These are phyloP conservation scores for Trichoderma polysporum DNA, from an alignment of 2,329 filamentous ascomycete genomes.

Conservation along the genomic window DNA sequence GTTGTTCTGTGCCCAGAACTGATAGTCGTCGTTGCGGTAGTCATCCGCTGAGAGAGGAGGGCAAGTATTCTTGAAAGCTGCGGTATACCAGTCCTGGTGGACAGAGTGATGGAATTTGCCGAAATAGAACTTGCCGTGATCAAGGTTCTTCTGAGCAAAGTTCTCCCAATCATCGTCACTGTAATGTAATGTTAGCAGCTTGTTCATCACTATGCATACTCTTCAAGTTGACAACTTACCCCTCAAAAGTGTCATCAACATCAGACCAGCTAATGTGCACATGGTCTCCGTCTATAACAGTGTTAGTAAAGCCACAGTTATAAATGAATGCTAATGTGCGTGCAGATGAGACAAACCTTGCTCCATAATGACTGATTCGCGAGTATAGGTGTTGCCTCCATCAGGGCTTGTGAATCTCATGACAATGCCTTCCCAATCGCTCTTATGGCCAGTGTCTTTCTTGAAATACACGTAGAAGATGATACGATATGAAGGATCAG, in stretches of 20 bases:
- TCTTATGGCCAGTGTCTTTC: constrained; percentile 29
- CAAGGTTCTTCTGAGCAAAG: constrained; percentile 24
- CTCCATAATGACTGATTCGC: constrained; percentile 23
- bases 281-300: constrained; percentile 21
- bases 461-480: constrained; percentile 30
- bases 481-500: constrained; percentile 25
- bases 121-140: constrained; percentile 26
- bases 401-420: constrained; percentile 25
- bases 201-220: not conserved
- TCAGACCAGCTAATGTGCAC: constrained; percentile 24
- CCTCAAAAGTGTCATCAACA: constrained; percentile 27
- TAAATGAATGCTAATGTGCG: too few species aligned
- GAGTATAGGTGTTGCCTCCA: constrained; percentile 20
- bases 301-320: not conserved
- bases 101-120: constrained; percentile 25
- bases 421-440: constrained; percentile 28
- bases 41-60: constrained; percentile 21
- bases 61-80: constrained; percentile 24
- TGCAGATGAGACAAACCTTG: constrained; percentile 5
- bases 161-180: constrained; percentile 20
- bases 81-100: constrained; percentile 24
- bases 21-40: constrained; percentile 25
- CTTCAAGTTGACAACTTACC: constrained; percentile 10
- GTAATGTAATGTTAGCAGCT: not conserved
- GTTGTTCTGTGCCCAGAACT: constrained; percentile 25